phyloP scores from a whole-genome alignment of 2,329 filamentous ascomycete genomes.

The Trichoderma harzianum region DNA sequence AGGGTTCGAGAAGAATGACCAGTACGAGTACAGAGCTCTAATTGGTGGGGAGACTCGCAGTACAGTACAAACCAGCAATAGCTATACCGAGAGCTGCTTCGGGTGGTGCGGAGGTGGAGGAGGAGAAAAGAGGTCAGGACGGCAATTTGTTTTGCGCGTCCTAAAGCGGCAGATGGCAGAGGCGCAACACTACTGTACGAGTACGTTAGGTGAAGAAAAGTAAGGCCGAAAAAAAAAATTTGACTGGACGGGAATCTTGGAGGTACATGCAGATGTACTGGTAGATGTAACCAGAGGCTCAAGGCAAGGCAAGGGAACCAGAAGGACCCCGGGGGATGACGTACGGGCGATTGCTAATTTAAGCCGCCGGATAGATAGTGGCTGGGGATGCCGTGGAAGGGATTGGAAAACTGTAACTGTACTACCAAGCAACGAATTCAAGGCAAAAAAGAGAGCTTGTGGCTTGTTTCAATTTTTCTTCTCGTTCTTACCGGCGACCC shows the following conservation, averaged over 20 bases:
- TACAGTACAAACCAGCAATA: not conserved
- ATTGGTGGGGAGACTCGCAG: constrained; percentile 4
- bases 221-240: constrained; percentile 11
- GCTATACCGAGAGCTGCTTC: constrained; percentile 9
- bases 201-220: not conserved
- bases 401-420: not conserved
- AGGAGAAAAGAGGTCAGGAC: constrained; percentile 6
- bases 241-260: too few relatives aligned
- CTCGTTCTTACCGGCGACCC: not conserved
- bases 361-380: not conserved
- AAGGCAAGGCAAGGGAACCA: not conserved
- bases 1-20: constrained; percentile 13
- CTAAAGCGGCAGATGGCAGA: constrained; percentile 1
- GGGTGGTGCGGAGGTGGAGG: constrained; percentile 16
- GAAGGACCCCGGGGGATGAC: not conserved
- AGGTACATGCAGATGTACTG: not conserved
- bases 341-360: not conserved
- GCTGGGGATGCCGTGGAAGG: not conserved
- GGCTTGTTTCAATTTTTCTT: not conserved
- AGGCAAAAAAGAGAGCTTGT: not conserved
- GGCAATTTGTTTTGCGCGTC: constrained; percentile 10
- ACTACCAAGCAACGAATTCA: not conserved
- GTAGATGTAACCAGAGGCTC: not conserved
- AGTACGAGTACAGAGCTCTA: constrained; percentile 1
- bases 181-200: constrained; percentile 7